A percentile compares a stretch with the other conserved stretches of the same genome.
These are phyloP conservation scores for Ilyonectria mors-panacis DNA, from an alignment of 2,329 filamentous ascomycete genomes.

Conservation along the genomic window DNA sequence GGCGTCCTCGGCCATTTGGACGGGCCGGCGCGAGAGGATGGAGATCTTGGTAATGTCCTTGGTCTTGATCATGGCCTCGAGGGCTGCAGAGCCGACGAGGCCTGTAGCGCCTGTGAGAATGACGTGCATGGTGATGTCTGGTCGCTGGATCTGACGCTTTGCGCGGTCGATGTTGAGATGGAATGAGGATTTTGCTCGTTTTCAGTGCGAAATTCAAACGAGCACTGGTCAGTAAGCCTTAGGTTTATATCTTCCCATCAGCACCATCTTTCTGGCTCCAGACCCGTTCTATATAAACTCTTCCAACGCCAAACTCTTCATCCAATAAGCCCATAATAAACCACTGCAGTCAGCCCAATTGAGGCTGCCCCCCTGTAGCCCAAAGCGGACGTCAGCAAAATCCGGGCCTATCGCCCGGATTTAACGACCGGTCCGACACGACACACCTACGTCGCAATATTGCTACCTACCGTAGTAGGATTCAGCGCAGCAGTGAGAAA, in stretches of 20 bases:
- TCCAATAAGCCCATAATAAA: neutral
- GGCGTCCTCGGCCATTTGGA: slow-evolving; percentile 71
- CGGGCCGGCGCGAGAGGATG: slow-evolving; percentile 76
- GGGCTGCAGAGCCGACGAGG: slow-evolving; percentile 72
- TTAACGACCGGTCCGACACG: slow-evolving; percentile 8
- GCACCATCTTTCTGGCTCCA: neutral
- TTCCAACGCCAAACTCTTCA: neutral
- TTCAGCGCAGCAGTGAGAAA: neutral
- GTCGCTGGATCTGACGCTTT: too few relatives aligned
- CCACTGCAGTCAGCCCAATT: slow-evolving; percentile 3
- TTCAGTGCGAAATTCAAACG: neutral
- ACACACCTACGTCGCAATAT: neutral
- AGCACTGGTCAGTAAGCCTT: neutral
- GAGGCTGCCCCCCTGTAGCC: neutral
- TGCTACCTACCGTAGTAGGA: neutral
- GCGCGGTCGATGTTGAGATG: neutral
- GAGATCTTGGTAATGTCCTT: slow-evolving; percentile 74
- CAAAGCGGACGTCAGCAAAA: slow-evolving; percentile 31
- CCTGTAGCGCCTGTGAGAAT: slow-evolving; percentile 80
- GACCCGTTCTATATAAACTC: neutral
- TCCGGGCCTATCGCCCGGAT: slow-evolving; percentile 14
- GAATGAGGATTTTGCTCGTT: neutral
- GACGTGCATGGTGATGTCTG: slow-evolving; percentile 66
- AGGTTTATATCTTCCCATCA: neutral
- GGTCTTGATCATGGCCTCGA: slow-evolving; percentile 72